Percentiles rank a stretch among this genome's conserved stretches.
These are phyloP conservation scores for Lentinula detonsa DNA, from an alignment of 768 basidiomycete species.

Conservation along the genomic window DNA sequence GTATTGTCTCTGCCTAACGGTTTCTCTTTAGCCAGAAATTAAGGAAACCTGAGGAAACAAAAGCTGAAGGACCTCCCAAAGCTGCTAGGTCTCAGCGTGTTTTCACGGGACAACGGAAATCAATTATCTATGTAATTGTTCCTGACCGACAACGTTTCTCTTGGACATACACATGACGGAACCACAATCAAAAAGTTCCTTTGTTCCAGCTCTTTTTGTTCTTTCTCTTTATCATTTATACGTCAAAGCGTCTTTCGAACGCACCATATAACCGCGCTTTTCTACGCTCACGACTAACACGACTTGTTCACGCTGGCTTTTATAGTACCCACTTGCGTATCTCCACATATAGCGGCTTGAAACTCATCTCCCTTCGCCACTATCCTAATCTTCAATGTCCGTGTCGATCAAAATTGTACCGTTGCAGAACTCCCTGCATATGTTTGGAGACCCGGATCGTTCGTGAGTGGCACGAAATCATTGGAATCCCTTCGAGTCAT, in stretches of 20 bases:
- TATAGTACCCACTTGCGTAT: not conserved
- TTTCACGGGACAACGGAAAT: not conserved
- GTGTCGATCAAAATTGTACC: slow-evolving; percentile 62
- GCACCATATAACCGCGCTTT: not conserved
- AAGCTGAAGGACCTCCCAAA: too few relatives aligned
- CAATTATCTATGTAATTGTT: not conserved
- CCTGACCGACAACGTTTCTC: not conserved
- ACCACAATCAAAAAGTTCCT: not conserved
- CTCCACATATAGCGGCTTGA: not conserved
- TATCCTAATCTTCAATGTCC: slow-evolving; percentile 40
- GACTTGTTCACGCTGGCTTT: slow-evolving; percentile 11
- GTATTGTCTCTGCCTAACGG: too few relatives aligned
- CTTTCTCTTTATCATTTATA: not conserved
- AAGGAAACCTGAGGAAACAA: too few relatives aligned
- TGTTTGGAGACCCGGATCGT: slow-evolving; percentile 64
- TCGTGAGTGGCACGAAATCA: slow-evolving; percentile 37
- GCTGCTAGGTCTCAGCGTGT: too few relatives aligned
- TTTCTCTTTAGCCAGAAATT: too few relatives aligned
- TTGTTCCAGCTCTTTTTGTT: slow-evolving; percentile 21
- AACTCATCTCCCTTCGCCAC: not conserved
- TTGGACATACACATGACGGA: not conserved
- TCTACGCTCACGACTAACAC: not conserved
- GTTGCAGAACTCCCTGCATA: slow-evolving; percentile 47
- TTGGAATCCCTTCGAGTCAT: not conserved
- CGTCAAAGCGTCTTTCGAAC: not conserved